Evolutionary conservation across 2,329 filamentous ascomycete genomes (phyloP).

Genomic region (Fonsecaea erecta): DNA sequence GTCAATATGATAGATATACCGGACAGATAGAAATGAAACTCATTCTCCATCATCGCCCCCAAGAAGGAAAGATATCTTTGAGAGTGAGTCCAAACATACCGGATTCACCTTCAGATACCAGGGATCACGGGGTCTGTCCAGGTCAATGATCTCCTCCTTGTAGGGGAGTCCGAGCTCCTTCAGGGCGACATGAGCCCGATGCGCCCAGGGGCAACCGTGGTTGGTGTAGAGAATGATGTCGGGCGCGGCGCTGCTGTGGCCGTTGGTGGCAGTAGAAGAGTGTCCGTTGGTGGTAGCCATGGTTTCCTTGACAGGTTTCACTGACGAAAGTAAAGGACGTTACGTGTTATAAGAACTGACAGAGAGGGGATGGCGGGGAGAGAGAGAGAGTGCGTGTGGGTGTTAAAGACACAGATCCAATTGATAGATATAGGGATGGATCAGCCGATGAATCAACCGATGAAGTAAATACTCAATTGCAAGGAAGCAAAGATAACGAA

Average conservation of each 20-base stretch:
- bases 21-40: too few relatives aligned
- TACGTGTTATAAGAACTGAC: too few relatives aligned
- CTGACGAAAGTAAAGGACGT: too few relatives aligned
- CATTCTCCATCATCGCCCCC: background rate
- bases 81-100: conserved; percentile 51
- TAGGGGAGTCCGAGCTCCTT: conserved; percentile 68
- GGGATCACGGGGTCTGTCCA: conserved; percentile 67
- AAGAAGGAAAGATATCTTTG: background rate
- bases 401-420: too few relatives aligned
- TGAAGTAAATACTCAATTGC: too few relatives aligned
- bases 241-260: conserved; percentile 3
- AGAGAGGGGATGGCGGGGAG: too few relatives aligned
- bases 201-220: conserved; percentile 72
- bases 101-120: conserved; percentile 76
- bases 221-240: conserved; percentile 74
- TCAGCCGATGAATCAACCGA: background rate
- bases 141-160: conserved; percentile 74
- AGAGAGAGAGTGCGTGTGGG: too few relatives aligned
- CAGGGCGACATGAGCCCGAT: conserved; percentile 74
- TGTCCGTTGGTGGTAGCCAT: conserved; percentile 5
- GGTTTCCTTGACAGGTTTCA: background rate
- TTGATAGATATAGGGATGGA: background rate
- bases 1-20: background rate
- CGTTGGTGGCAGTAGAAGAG: conserved; percentile 1
- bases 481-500: too few relatives aligned